These are phyloP conservation scores for Dentipellis fragilis DNA, from an alignment of 768 basidiomycete genomes.

Conservation along the genomic window DNA sequence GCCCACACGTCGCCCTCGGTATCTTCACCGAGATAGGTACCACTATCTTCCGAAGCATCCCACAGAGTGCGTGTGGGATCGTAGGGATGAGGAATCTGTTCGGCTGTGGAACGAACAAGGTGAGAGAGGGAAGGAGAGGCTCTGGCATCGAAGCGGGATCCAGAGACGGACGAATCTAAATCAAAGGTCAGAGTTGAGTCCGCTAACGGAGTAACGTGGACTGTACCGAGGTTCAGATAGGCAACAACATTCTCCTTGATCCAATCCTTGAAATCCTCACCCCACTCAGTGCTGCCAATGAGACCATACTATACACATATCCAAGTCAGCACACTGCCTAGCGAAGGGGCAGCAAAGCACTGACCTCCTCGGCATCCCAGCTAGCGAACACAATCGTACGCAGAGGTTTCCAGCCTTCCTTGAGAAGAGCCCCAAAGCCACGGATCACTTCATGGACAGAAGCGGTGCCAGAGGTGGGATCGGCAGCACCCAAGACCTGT, in stretches of 20 bases:
- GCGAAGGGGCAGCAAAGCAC: constrained; percentile 1
- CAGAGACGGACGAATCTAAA: constrained; percentile 54
- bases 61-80: constrained; percentile 57
- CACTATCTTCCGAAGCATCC: constrained; percentile 62
- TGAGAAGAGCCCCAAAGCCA: constrained; percentile 58
- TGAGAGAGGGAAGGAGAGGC: constrained; percentile 81
- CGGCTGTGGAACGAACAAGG: constrained; percentile 56
- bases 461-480: constrained; percentile 75
- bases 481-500: constrained; percentile 78
- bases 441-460: constrained; percentile 69
- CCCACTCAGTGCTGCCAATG: constrained; percentile 86
- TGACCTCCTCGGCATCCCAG: constrained; percentile 72
- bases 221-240: constrained; percentile 69
- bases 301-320: constrained; percentile 41
- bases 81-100: constrained; percentile 67
- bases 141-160: constrained; percentile 42
- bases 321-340: not conserved
- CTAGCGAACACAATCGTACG: constrained; percentile 67
- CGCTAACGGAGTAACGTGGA: not conserved
- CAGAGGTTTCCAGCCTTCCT: constrained; percentile 76
- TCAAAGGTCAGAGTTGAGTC: not conserved
- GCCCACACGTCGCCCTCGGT: constrained; percentile 34
- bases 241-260: constrained; percentile 71
- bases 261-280: constrained; percentile 83
- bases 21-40: constrained; percentile 35